A percentile compares a stretch with the other conserved stretches of the same genome.
These are phyloP conservation scores for Curvularia spicifera DNA, from an alignment of 2,329 filamentous ascomycete species.

Conservation along the genomic window DNA sequence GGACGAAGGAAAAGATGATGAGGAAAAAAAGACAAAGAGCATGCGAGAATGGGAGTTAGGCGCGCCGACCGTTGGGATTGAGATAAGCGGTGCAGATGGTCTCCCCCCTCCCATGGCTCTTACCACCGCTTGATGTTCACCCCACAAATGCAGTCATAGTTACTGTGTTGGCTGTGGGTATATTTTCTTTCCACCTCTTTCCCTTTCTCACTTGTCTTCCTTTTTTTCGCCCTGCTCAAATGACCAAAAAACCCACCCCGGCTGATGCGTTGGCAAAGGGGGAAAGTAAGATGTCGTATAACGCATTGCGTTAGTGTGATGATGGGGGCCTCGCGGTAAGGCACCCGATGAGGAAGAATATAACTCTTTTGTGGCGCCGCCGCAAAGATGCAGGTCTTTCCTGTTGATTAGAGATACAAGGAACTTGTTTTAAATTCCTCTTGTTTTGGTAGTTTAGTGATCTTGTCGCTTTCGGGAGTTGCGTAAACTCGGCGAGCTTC, in stretches of 20 bases:
- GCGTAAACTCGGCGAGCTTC: no score
- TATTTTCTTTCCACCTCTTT: neutral
- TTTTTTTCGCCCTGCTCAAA: neutral
- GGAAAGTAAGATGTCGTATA: constrained; percentile 3
- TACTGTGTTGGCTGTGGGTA: neutral
- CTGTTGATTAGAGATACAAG: constrained; percentile 4
- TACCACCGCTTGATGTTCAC: neutral
- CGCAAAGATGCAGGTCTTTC: neutral
- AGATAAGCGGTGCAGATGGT: neutral
- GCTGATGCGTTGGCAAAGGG: constrained; percentile 8
- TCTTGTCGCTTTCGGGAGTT: neutral
- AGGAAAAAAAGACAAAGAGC: neutral
- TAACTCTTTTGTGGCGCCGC: constrained; percentile 8
- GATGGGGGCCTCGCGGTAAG: constrained; percentile 21
- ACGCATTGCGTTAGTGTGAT: constrained; percentile 15
- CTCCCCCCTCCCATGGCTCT: no score
- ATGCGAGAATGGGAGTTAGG: neutral
- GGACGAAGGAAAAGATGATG: no score
- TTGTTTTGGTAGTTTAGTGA: neutral
- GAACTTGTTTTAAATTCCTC: neutral
- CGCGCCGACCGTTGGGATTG: neutral
- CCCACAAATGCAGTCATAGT: neutral
- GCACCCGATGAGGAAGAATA: constrained; percentile 20
- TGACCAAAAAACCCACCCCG: constrained; percentile 8
- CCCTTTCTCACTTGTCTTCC: neutral